Conservation (phyloP, 495 filamentous ascomycete species). For the Aspergillus saccharolyticus region DNA sequence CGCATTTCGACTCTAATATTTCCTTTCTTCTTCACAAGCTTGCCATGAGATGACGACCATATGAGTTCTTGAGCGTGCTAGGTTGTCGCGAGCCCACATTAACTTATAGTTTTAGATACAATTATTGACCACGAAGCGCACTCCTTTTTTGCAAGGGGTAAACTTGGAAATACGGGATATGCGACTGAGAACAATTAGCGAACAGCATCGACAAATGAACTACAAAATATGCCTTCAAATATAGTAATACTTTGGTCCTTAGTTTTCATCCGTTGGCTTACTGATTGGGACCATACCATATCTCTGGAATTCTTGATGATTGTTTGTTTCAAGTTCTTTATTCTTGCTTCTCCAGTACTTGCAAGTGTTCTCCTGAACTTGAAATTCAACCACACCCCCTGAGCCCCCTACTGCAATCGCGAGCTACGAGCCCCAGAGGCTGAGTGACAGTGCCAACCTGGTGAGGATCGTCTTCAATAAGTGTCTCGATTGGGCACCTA, state of each 20-base stretch:
- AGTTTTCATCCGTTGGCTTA: background rate
- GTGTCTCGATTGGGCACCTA: background rate
- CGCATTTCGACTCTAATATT: background rate
- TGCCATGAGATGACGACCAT: constrained; percentile 16
- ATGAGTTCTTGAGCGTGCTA: constrained; percentile 12
- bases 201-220: background rate
- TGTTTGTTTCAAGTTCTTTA: no score
- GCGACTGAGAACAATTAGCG: background rate
- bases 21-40: background rate
- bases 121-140: background rate
- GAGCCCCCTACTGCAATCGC: background rate
- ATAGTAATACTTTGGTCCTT: background rate
- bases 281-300: background rate
- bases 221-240: background rate
- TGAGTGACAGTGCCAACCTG: background rate
- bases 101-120: constrained; percentile 5
- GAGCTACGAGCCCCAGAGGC: background rate
- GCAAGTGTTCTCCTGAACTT: background rate
- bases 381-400: background rate
- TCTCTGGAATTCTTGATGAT: background rate
- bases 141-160: background rate
- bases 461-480: background rate
- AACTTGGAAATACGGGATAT: background rate
- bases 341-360: no score
- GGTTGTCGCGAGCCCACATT: constrained; percentile 8